Evolutionary conservation across 2,329 filamentous ascomycete genomes (phyloP).

Genomic region (Talaromyces sp.): DNA sequence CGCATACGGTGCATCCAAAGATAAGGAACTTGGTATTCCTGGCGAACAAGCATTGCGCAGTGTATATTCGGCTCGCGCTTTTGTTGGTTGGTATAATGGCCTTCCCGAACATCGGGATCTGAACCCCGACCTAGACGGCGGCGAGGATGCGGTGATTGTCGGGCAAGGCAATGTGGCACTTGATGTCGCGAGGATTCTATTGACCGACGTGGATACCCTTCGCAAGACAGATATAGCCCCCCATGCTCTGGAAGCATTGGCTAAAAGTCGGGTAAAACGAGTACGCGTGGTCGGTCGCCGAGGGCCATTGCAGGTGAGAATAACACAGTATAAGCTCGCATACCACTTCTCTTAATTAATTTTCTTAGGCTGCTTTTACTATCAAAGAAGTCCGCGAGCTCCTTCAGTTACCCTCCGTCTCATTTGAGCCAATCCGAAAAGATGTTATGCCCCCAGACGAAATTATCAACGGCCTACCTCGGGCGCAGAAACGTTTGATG

Average conservation of each 20-base stretch:
- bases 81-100: slow-evolving; percentile 99
- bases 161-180: slow-evolving; percentile 96
- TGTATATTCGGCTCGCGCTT: slow-evolving; percentile 86
- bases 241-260: slow-evolving; percentile 73
- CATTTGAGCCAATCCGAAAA: slow-evolving; percentile 69
- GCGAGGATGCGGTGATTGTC: slow-evolving; percentile 83
- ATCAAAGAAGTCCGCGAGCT: slow-evolving; percentile 93
- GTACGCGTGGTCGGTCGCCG: slow-evolving; percentile 88
- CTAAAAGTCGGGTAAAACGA: slow-evolving; percentile 71
- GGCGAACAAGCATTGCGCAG: slow-evolving; percentile 70
- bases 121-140: slow-evolving; percentile 70
- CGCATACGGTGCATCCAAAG: slow-evolving; percentile 86
- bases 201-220: slow-evolving; percentile 73
- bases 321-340: neutral
- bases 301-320: slow-evolving; percentile 77
- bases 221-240: slow-evolving; percentile 86
- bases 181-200: slow-evolving; percentile 85
- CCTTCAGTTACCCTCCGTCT: slow-evolving; percentile 72
- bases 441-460: slow-evolving; percentile 64
- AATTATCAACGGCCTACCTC: slow-evolving; percentile 69
- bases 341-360: neutral
- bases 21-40: slow-evolving; percentile 75
- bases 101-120: slow-evolving; percentile 77
- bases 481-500: slow-evolving; percentile 75
- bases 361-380: slow-evolving; percentile 78